Evolutionary conservation across 305 asterid genomes (phyloP), one percentile per base, ranked within the genome.

Genomic region (Lippia alba): DNA sequence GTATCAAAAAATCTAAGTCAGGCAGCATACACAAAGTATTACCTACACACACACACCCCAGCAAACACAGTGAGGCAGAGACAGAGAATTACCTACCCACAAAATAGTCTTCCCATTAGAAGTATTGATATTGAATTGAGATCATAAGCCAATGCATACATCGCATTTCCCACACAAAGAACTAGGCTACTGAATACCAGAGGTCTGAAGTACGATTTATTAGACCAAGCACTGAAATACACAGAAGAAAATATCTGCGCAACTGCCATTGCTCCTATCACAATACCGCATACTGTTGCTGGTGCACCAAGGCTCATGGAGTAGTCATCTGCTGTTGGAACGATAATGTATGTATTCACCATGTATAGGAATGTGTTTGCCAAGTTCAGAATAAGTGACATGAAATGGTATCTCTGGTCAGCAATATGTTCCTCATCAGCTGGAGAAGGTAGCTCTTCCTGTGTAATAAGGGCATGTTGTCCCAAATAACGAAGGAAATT

Each of bases 151-250:
- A 90, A 10, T 64, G 99, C 97, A 73, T 94, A 92, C 92, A 94
- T 76, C 60, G 49, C 67, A 41, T 94, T 94, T 48, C 99, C 99
- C 64, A 86, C 49, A 72, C 79, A 72, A 44, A 94, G 96, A 75
- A 84, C 90, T 57, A 94, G 68, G 79, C 99, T 94, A 91, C 99
- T 94, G 71, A 94, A 94, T 49, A 94, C 64, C 89, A 94, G 79
- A 58, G 99, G 99, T 75, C 60, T 92, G 79, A 82, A 86, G 84
- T 94, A 94, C 8, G 98, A 92, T 78, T 77, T 92, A 75, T 94
- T 94, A 61, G 99, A 94, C 99, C 99, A 94, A 72, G 98, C 98
- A 74, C 99, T 94, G 88, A 94, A 94, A 81, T 94, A 94, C 76
- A 94, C 97, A 10, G 99, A 94, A 64, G 99, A 90, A 79, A 94